phyloP scores from a whole-genome alignment of 768 basidiomycete genomes.

The Trametes punicea region DNA sequence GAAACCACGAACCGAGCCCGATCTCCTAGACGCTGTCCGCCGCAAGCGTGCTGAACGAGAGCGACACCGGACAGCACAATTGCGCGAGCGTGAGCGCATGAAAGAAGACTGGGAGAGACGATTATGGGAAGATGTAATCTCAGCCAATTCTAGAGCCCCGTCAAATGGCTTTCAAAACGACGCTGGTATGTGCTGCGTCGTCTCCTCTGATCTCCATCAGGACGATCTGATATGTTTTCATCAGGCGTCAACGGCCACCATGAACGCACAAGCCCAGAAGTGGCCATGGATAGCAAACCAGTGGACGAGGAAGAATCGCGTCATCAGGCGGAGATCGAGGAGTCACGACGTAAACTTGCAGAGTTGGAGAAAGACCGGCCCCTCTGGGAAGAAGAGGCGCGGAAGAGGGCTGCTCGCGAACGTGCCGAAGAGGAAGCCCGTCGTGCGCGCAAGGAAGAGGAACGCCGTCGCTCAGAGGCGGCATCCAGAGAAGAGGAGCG shows the following conservation, averaged over 20 bases:
- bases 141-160: neutral
- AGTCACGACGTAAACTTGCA: conserved; percentile 64
- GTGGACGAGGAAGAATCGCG: conserved; percentile 32
- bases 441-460: conserved; percentile 14
- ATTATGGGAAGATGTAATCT: conserved; percentile 5
- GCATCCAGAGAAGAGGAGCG: conserved; percentile 15
- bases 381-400: conserved; percentile 55
- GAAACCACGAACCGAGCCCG: conserved; percentile 13
- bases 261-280: neutral
- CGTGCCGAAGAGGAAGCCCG: conserved; percentile 33
- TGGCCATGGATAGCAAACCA: neutral
- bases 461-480: conserved; percentile 21
- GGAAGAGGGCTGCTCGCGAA: conserved; percentile 45
- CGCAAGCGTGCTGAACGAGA: conserved; percentile 12
- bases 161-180: conserved; percentile 7
- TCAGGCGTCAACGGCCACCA: neutral
- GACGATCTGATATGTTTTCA: neutral
- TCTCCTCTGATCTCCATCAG: no score
- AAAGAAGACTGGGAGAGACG: conserved; percentile 5
- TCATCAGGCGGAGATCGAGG: conserved; percentile 47
- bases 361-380: conserved; percentile 65
- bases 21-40: neutral
- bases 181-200: neutral
- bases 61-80: neutral
- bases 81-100: neutral